Conservation (phyloP, 441 rosid genomes). For the Aleurites moluccanus region DNA sequence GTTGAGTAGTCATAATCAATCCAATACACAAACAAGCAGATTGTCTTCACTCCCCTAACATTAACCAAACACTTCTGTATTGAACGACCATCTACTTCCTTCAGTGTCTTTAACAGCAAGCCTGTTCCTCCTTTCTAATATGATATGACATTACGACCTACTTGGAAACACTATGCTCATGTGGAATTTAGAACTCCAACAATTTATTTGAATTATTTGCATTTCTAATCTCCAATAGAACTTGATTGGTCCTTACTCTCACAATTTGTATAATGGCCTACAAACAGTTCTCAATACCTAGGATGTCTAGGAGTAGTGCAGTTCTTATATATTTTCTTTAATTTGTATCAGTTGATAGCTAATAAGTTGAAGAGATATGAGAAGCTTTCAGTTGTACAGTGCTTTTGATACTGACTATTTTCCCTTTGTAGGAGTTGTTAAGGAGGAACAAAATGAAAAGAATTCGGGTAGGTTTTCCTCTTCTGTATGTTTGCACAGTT, state of each 20-base stretch:
- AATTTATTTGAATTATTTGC: not conserved
- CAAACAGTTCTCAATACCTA: too few species aligned
- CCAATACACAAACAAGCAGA: too few species aligned
- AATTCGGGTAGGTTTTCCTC: constrained; percentile 47
- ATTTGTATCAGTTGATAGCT: too few species aligned
- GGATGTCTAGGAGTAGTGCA: too few species aligned
- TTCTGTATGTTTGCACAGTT: constrained; percentile 44
- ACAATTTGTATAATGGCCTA: too few species aligned
- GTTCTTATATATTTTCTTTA: too few species aligned
- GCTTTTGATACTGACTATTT: not conserved
- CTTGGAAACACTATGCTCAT: not conserved
- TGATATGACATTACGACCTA: too few species aligned
- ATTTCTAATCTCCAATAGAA: not conserved
- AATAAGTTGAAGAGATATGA: too few species aligned
- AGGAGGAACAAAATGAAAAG: constrained; percentile 31
- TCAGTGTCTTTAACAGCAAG: not conserved
- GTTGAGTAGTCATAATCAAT: too few species aligned
- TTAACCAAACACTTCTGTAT: not conserved
- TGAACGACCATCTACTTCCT: not conserved
- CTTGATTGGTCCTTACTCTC: not conserved
- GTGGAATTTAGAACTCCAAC: not conserved
- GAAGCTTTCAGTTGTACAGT: too few species aligned
- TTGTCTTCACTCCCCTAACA: too few species aligned
- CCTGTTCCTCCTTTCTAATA: too few species aligned
- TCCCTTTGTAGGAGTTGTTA: constrained; percentile 35